A percentile compares a stretch with the other conserved stretches of the same genome.
phyloP scores from a whole-genome alignment of 1,284 basidiomycete species.

The Mycena sp. region DNA sequence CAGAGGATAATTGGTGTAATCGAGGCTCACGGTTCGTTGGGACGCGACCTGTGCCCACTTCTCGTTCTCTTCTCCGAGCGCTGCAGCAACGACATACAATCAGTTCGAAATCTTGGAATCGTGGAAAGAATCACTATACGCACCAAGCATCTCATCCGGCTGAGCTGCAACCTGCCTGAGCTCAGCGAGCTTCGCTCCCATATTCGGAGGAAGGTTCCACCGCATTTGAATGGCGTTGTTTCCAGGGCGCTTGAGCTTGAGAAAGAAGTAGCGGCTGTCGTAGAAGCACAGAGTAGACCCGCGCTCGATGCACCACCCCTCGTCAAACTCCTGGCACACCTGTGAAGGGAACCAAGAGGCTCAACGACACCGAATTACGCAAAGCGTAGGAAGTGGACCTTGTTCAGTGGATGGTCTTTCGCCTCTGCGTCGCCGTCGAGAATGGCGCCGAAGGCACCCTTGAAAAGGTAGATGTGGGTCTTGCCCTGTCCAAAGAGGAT shows the following conservation, averaged over 20 bases:
- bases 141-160: no score
- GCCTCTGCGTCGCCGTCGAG: background rate
- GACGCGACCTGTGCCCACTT: no score
- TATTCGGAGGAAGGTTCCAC: slow-evolving; percentile 4
- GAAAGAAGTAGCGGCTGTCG: slow-evolving; percentile 10
- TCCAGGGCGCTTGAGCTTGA: slow-evolving; percentile 5
- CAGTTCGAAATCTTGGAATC: no score
- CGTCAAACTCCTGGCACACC: background rate
- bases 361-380: background rate
- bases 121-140: no score
- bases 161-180: background rate
- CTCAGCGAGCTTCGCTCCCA: background rate
- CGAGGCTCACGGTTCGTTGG: no score
- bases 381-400: background rate
- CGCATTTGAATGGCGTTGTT: background rate
- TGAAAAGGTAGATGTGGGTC: background rate
- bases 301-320: slow-evolving; percentile 9
- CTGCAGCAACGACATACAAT: no score
- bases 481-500: slow-evolving; percentile 18
- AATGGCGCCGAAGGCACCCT: slow-evolving; percentile 6
- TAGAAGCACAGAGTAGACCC: slow-evolving; percentile 13
- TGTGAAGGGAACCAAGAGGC: background rate
- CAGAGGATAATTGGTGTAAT: no score
- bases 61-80: no score
- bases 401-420: slow-evolving; percentile 3